Conservation (phyloP, 192 early-diverging fungal species). For the Irineochytrium annulatum region DNA sequence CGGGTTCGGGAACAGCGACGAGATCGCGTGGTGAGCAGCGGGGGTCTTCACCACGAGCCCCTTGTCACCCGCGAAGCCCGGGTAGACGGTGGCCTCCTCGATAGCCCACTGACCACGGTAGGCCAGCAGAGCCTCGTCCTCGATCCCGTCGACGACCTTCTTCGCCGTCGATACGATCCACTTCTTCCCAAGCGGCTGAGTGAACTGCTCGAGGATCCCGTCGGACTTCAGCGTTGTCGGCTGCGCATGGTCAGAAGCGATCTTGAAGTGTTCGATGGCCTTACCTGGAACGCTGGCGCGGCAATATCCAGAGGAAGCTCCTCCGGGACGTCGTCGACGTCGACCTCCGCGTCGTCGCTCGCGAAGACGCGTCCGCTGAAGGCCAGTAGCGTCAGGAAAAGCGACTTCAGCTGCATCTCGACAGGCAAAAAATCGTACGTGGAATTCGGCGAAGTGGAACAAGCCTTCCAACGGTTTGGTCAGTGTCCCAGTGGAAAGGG, state of each 20-base stretch:
- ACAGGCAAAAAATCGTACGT: no score
- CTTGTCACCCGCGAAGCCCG: slow-evolving; percentile 61
- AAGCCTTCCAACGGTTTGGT: no score
- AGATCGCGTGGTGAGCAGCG: slow-evolving; percentile 85
- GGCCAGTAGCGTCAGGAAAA: not conserved
- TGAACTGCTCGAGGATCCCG: slow-evolving; percentile 74
- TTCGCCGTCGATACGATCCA: slow-evolving; percentile 69
- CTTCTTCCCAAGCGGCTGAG: slow-evolving; percentile 47
- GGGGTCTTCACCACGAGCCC: slow-evolving; percentile 77
- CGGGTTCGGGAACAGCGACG: slow-evolving; percentile 63
- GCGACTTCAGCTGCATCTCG: not conserved
- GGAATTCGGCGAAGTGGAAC: no score
- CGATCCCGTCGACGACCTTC: slow-evolving; percentile 65
- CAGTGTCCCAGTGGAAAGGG: no score
- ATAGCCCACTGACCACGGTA: slow-evolving; percentile 77
- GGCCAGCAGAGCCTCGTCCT: slow-evolving; percentile 64
- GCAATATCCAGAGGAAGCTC: not conserved
- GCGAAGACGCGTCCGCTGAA: not conserved
- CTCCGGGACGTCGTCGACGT: not conserved
- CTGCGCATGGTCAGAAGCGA: not conserved
- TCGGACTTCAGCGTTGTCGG: slow-evolving; percentile 21
- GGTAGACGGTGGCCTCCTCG: slow-evolving; percentile 48
- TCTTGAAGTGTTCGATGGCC: not conserved
- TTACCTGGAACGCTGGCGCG: slow-evolving; percentile 9
- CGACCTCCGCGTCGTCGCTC: not conserved